phyloP scores from a whole-genome alignment of 176 grass and related monocot genomes.

The Cenchrus fungigraminus region DNA sequence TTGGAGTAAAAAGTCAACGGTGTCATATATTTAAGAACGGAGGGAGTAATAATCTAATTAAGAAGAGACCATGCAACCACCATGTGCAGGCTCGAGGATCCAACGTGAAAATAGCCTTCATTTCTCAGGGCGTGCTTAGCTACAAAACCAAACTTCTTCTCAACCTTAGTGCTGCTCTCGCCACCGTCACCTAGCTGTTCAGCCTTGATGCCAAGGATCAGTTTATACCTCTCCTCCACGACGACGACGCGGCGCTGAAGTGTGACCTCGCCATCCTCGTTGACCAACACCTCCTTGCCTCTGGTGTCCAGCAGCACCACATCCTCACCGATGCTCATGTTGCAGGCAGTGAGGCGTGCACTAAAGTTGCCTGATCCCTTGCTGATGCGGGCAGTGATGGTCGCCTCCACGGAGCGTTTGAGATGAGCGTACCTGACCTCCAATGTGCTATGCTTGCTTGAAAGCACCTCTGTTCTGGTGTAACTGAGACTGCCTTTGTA shows the following conservation, averaged over 20 bases:
- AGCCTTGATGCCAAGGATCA: not conserved
- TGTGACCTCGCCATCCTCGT: not conserved
- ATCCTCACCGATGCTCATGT: not conserved
- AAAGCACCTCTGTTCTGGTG: not conserved
- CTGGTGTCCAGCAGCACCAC: conserved; percentile 17
- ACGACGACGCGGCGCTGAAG: conserved; percentile 2
- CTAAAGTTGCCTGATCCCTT: not conserved
- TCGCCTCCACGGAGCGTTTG: not conserved
- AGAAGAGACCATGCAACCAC: not conserved
- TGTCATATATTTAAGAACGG: too few species aligned
- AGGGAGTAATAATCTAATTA: not conserved
- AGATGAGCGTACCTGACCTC: conserved; percentile 17
- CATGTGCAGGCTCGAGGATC: not conserved
- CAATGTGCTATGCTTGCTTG: not conserved
- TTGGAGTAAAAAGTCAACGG: too few species aligned
- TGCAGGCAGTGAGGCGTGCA: conserved; percentile 6
- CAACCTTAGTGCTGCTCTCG: not conserved
- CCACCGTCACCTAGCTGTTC: not conserved
- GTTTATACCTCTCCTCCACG: not conserved
- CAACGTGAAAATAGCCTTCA: not conserved
- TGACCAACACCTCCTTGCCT: not conserved
- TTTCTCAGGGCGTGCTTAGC: not conserved
- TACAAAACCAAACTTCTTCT: not conserved
- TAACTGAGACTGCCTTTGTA: not conserved
- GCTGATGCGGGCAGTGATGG: not conserved